These are phyloP conservation scores for Carex pumila DNA, from an alignment of 176 grass and related monocot species.

Conservation along the genomic window DNA sequence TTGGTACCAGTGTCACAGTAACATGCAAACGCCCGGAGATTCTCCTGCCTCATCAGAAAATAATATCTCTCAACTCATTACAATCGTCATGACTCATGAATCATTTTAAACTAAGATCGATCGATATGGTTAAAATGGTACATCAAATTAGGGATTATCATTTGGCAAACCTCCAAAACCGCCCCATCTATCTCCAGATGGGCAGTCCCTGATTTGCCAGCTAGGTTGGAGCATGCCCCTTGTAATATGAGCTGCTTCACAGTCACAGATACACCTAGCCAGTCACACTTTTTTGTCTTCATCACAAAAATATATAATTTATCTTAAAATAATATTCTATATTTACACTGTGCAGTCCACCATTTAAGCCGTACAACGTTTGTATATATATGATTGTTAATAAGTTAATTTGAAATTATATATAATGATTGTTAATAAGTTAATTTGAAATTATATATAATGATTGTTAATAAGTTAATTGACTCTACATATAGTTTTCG, in stretches of 20 bases:
- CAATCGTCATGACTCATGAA: neutral
- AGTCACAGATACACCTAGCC: slow-evolving; percentile 13
- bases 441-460: neutral
- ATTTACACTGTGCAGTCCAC: neutral
- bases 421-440: neutral
- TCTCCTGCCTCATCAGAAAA: neutral
- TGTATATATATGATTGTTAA: no score
- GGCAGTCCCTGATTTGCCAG: slow-evolving; percentile 13
- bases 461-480: neutral
- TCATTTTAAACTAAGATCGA: neutral
- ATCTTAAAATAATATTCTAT: neutral
- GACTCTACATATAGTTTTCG: neutral
- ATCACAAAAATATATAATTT: slow-evolving; percentile 11
- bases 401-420: neutral
- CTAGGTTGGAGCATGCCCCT: neutral
- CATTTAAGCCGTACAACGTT: neutral
- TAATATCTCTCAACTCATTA: neutral
- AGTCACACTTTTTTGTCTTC: slow-evolving; percentile 23
- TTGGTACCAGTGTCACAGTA: neutral
- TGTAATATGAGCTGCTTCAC: slow-evolving; percentile 16
- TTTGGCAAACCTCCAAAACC: neutral
- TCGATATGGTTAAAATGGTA: neutral
- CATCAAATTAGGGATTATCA: slow-evolving; percentile 9
- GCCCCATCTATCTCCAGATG: neutral
- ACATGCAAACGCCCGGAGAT: neutral